Evolutionary conservation across 2,329 filamentous ascomycete species (phyloP), one percentile per base, ranked within the genome.

Genomic region (Capronia coronata): DNA sequence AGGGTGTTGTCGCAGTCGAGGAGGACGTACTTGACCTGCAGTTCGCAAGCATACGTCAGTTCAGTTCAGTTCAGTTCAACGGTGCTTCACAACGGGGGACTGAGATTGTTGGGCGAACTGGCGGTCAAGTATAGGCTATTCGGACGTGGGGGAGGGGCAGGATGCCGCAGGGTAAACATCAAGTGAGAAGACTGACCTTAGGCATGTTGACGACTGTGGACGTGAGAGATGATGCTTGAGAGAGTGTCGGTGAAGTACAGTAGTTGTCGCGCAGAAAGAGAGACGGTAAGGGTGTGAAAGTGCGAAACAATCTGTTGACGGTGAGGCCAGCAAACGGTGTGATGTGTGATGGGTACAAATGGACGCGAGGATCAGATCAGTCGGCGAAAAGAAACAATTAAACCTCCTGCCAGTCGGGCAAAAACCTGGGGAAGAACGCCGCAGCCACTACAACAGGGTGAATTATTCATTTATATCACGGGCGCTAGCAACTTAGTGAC

Each of bases 1-100:
- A 95, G 87, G 57, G 89, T 95, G 79, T 95, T 95, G 79, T 95
- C 73, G 60, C 73, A 75, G 62, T 88, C 84, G 67, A 88, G 85
- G 62, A 88, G 78, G 64, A 88, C 73, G 59, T 84, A 79, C 48
- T 75, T 86, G 70, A 87, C 84, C 76, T 82, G 22, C 10, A 43
- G n/a, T 13, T 27, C 6, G 25, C 19, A 21, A 35, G 18, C 22
- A 13, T 22, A 32, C 16, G 42, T 52, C 38, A 51, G 49, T 52
- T 27, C 23, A 27, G 10, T 10, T 27, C 5, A 5, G 23, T 6
- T n/a, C 29, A 32, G 29, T 27, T 27, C 25, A 10, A 10, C 25
- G 6, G 25, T 27, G 29, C 7, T 11, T 32, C 7, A 32, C 7
- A n/a, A 19, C 18, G 41, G 9, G 39, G 19, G 18, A 11, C n/a